Percentiles rank a stretch among this genome's conserved stretches.
phyloP scores from a whole-genome alignment of 495 filamentous ascomycete species.

The Penicillium silybi region DNA sequence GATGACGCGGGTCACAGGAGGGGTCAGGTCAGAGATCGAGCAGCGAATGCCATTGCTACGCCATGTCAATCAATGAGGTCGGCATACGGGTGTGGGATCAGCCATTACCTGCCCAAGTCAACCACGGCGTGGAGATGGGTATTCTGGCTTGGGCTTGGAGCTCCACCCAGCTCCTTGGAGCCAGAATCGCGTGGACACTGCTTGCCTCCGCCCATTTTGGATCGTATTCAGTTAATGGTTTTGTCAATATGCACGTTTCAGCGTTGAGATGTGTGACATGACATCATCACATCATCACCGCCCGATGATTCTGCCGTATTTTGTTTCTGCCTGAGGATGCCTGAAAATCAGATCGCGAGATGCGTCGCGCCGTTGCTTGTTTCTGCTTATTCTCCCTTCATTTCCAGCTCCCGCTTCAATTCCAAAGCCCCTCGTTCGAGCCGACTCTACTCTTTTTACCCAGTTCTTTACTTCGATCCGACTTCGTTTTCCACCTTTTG shows the following conservation, averaged over 20 bases:
- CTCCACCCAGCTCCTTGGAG: neutral
- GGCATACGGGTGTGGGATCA: neutral
- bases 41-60: constrained; percentile 91
- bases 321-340: neutral
- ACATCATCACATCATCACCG: neutral
- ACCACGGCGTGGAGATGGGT: constrained; percentile 23
- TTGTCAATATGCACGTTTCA: neutral
- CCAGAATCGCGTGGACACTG: neutral
- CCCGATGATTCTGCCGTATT: neutral
- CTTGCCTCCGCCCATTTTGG: constrained; percentile 18
- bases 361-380: neutral
- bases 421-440: no score
- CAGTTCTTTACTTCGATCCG: no score
- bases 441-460: no score
- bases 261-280: constrained; percentile 8
- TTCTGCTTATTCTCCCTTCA: neutral
- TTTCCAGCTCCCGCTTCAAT: neutral
- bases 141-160: constrained; percentile 5
- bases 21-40: constrained; percentile 76
- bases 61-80: neutral
- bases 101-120: constrained; percentile 29
- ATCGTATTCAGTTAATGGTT: neutral
- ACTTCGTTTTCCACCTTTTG: no score
- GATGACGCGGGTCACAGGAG: constrained; percentile 65
- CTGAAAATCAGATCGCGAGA: neutral